These are phyloP conservation scores for Podila verticillata DNA, from an alignment of 192 early-diverging fungal genomes.

Conservation along the genomic window DNA sequence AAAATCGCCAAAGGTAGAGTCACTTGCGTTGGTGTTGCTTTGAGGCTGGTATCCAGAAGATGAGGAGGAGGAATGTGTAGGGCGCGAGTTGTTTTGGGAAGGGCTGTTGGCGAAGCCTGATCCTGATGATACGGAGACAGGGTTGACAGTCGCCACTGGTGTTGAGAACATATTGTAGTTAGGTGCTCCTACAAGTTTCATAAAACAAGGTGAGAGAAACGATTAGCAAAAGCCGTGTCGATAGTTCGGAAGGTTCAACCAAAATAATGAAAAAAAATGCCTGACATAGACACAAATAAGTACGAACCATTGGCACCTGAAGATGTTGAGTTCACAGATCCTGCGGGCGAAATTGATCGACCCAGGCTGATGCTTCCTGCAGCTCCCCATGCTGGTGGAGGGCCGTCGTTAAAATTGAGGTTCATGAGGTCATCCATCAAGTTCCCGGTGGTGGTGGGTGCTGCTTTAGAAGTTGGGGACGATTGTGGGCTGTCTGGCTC, in stretches of 20 bases:
- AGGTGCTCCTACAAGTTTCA: constrained; percentile 10
- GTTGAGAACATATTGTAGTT: constrained; percentile 26
- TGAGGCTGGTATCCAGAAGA: constrained; percentile 6
- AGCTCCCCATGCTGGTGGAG: constrained; percentile 36
- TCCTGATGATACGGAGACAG: constrained; percentile 18
- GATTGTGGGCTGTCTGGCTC: constrained; percentile 12
- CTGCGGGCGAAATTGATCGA: constrained; percentile 2
- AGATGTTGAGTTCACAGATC: background rate
- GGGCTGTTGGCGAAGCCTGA: constrained; percentile 22
- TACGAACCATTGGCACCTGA: constrained; percentile 5
- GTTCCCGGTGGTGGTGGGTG: constrained; percentile 20
- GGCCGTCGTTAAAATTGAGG: constrained; percentile 38
- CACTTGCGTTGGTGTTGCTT: background rate
- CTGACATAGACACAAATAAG: background rate
- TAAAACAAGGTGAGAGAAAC: too few species aligned
- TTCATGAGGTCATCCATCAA: constrained; percentile 55
- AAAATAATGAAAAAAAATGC: constrained; percentile 1
- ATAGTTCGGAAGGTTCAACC: background rate
- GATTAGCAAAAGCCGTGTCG: too few species aligned
- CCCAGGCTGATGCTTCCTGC: constrained; percentile 45
- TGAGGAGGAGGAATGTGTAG: background rate
- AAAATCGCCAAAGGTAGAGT: constrained; percentile 22
- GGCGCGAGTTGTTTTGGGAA: background rate
- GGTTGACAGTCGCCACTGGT: constrained; percentile 15
- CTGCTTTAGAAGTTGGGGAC: constrained; percentile 4